phyloP scores from a whole-genome alignment of 768 basidiomycete species.

The Suillus subalutaceus region DNA sequence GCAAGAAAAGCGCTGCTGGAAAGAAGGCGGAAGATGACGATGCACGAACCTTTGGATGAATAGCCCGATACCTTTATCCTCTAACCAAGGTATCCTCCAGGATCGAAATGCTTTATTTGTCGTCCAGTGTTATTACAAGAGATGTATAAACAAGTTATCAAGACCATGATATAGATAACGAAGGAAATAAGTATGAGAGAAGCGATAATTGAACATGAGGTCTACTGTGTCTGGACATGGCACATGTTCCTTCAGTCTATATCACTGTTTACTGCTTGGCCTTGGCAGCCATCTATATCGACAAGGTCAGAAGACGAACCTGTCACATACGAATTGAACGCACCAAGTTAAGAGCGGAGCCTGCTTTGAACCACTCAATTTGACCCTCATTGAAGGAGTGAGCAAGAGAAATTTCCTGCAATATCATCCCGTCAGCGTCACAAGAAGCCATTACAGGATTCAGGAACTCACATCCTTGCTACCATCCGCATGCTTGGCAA shows the following conservation, averaged over 20 bases:
- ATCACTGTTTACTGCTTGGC: constrained; percentile 45
- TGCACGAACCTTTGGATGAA: constrained; percentile 1
- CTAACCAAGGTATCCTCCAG: background rate
- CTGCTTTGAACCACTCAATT: constrained; percentile 97
- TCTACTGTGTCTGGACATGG: background rate
- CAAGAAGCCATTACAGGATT: background rate
- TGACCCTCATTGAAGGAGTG: constrained; percentile 98
- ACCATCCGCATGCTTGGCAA: constrained; percentile 83
- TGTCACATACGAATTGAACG: constrained; percentile 23
- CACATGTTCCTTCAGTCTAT: background rate
- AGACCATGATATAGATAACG: background rate
- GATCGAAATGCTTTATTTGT: constrained; percentile 1
- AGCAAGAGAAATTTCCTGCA: constrained; percentile 71
- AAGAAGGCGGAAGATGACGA: constrained; percentile 24
- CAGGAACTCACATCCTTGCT: constrained; percentile 55
- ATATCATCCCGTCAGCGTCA: constrained; percentile 37
- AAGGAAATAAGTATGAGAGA: background rate
- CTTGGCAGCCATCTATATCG: constrained; percentile 64
- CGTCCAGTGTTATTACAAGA: constrained; percentile 7
- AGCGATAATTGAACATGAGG: background rate
- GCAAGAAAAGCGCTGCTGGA: constrained; percentile 31
- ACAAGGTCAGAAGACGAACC: constrained; percentile 14
- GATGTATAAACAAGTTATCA: constrained; percentile 1
- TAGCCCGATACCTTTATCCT: background rate
- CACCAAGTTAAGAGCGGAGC: constrained; percentile 89